Conservation (phyloP, 2,329 filamentous ascomycete species). For the Aspergillus latus region DNA sequence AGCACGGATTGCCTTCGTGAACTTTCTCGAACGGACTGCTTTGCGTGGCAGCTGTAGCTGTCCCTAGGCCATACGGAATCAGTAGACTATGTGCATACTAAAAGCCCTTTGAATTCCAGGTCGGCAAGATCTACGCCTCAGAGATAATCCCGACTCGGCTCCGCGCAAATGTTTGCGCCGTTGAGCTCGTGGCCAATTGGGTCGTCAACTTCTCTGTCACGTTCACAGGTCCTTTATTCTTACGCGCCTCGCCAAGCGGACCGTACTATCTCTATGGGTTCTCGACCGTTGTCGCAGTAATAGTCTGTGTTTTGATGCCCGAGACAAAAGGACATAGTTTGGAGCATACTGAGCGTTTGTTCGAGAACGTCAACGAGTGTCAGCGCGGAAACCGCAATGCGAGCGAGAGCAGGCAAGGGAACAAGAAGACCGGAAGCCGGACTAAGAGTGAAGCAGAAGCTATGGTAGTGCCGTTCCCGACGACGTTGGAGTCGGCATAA, state of each 20-base stretch:
- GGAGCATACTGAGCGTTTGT: conserved; percentile 16
- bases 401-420: no score
- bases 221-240: conserved; percentile 14
- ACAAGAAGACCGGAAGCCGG: no score
- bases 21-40: neutral
- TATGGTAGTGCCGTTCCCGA: no score
- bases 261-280: conserved; percentile 19
- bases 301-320: conserved; percentile 18
- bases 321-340: conserved; percentile 19
- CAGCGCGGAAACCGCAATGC: no score
- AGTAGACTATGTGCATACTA: no score
- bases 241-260: conserved; percentile 16
- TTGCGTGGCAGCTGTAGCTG: neutral
- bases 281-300: conserved; percentile 16
- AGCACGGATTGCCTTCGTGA: neutral
- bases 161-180: conserved; percentile 16
- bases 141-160: conserved; percentile 19
- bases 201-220: conserved; percentile 18
- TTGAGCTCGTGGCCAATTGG: conserved; percentile 19
- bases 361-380: neutral
- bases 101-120: conserved; percentile 9
- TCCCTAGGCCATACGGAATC: neutral
- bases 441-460: no score
- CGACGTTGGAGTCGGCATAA: no score
- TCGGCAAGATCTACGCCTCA: conserved; percentile 21